A percentile compares a stretch with the other conserved stretches of the same genome.
Conservation (phyloP, 768 basidiomycete genomes). For the Lactarius quietus region DNA sequence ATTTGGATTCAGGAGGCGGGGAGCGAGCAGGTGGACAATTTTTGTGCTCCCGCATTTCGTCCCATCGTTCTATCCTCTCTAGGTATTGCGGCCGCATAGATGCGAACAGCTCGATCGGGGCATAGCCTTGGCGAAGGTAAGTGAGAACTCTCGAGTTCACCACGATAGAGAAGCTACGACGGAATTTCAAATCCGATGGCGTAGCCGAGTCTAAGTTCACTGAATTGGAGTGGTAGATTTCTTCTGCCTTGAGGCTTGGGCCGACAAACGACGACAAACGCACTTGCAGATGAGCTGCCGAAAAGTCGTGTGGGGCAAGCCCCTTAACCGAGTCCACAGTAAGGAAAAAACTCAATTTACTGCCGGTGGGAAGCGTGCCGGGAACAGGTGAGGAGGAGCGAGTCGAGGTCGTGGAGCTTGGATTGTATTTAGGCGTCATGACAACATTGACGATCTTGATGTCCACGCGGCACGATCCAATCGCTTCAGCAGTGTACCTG, state of each 20-base stretch:
- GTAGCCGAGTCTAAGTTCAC: conserved; percentile 71
- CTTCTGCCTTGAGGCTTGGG: conserved; percentile 62
- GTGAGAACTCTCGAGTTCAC: conserved; percentile 68
- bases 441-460: conserved; percentile 76
- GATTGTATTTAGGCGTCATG: conserved; percentile 53
- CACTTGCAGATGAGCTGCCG: conserved; percentile 80
- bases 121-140: conserved; percentile 73
- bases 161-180: conserved; percentile 75
- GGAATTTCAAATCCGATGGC: conserved; percentile 78
- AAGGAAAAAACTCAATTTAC: conserved; percentile 81
- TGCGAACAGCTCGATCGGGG: conserved; percentile 89
- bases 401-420: conserved; percentile 62
- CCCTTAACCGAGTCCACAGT: conserved; percentile 87
- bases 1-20: conserved; percentile 37
- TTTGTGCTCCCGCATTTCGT: conserved; percentile 82
- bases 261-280: conserved; percentile 87
- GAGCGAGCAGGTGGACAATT: conserved; percentile 34
- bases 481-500: conserved; percentile 90
- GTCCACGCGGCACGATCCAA: conserved; percentile 88
- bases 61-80: conserved; percentile 89
- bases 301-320: conserved; percentile 85
- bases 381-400: conserved; percentile 75
- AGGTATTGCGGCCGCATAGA: conserved; percentile 77
- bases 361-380: conserved; percentile 62
- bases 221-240: conserved; percentile 72